Evolutionary conservation across 768 basidiomycete genomes (phyloP).

Genomic region (Daedaleopsis sinensis): DNA sequence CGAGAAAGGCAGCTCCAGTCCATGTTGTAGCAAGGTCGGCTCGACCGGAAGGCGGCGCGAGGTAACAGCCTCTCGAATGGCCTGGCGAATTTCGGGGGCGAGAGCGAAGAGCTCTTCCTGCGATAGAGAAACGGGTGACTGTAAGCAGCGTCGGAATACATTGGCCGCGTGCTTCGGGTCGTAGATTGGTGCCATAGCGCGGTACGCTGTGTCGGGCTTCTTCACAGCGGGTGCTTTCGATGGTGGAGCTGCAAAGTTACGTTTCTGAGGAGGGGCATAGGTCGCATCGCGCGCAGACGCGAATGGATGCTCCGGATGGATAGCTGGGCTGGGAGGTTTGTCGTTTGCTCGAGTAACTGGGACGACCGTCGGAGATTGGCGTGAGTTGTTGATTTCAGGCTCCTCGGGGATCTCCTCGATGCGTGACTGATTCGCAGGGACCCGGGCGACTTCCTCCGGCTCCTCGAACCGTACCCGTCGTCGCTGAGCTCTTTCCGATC

Average conservation of each 20-base stretch:
- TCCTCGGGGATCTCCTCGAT: slow-evolving; percentile 8
- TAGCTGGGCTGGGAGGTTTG: not conserved
- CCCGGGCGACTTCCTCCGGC: not conserved
- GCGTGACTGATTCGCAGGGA: not conserved
- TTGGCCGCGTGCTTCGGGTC: slow-evolving; percentile 6
- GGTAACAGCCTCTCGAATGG: not conserved
- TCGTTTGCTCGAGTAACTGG: too few species aligned
- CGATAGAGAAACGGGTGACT: not conserved
- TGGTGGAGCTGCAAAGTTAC: slow-evolving; percentile 19
- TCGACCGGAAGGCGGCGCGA: too few species aligned
- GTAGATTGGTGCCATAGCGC: slow-evolving; percentile 1
- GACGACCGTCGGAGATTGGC: not conserved
- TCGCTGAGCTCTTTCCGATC: not conserved
- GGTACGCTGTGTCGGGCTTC: slow-evolving; percentile 10
- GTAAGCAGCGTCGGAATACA: slow-evolving; percentile 8
- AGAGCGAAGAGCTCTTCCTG: slow-evolving; percentile 6
- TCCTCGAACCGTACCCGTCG: slow-evolving; percentile 7
- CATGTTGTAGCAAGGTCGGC: too few species aligned
- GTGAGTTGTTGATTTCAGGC: not conserved
- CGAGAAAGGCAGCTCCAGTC: too few species aligned
- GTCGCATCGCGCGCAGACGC: slow-evolving; percentile 7
- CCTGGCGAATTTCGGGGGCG: slow-evolving; percentile 8
- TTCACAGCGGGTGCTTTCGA: not conserved
- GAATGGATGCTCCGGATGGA: not conserved
- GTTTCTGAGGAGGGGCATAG: slow-evolving; percentile 5